Base-by-base conservation (phyloP, 2,329 filamentous ascomycete species). In the Pseudogymnoascus sp. region DNA sequence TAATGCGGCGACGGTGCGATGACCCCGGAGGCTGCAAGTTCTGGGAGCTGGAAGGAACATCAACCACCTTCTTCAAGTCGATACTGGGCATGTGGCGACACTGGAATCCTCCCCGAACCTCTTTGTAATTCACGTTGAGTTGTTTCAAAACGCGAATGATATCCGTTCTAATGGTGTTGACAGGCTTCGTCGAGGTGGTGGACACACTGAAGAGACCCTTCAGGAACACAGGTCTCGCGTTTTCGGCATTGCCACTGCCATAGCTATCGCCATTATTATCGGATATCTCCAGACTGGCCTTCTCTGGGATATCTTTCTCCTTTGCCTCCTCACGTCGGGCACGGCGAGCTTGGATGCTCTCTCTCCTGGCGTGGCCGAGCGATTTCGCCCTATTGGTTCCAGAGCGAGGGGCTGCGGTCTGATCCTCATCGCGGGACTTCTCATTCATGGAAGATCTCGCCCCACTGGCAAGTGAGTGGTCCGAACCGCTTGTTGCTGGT, bases 121-220 rank as follows among this genome's bases (percentile, higher is more conserved):
- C 93, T 3, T 83, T 86, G 72, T 90, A 97, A 11, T 96, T 89
- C n/a, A 97, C 91, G 14, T 90, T 90, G 14, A 97, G 84, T 73
- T 93, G 88, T 68, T 87, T 88, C 61, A 99, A 78, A 2, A 97
- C 95, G 59, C 93, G 84, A 71, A 96, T 96, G 69, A 99, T 90
- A 72, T 99, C 95, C 5, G 86, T 80, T 40, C 93, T 87, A 66
- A 99, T 99, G 64, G 91, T 86, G 1, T 87, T 80, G 9, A 97
- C 84, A 0, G 93, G 91, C 72, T 96, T 96, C 71, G 88, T 95
- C 63, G 92, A 97, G 5, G 95, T 99, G 0, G 95, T 99, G 3
- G 91, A 96, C 61, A 97, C 95, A 70, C 93, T 97, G 78, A 99
- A 97, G 16, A 99, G 81, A 4, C 95, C 95, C 76, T 97, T 99